A percentile compares a stretch with the other conserved stretches of the same genome.
phyloP scores from a whole-genome alignment of 352 stramenopile genomes.

The Phytophthora citricola region DNA sequence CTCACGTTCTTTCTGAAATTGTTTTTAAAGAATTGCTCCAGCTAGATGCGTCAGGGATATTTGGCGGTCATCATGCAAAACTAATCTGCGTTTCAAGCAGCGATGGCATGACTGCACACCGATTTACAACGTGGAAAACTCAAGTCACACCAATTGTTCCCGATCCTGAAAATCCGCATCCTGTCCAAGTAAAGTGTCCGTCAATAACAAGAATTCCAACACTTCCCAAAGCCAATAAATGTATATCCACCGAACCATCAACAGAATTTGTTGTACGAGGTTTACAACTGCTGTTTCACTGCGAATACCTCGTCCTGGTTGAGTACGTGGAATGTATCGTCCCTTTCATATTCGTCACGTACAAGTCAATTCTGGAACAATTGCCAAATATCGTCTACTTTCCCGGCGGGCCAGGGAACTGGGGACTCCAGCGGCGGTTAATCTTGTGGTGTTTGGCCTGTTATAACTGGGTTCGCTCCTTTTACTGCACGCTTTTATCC shows the following conservation, averaged over 20 bases:
- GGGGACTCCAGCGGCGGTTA: background rate
- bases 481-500: slow-evolving; percentile 1
- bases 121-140: background rate
- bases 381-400: slow-evolving; percentile 42
- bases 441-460: slow-evolving; percentile 20
- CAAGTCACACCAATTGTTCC: background rate
- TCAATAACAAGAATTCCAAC: background rate
- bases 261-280: slow-evolving; percentile 1
- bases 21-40: background rate
- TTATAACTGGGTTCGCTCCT: slow-evolving; percentile 17
- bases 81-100: background rate
- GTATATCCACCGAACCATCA: background rate
- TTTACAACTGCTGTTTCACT: slow-evolving; percentile 35
- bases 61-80: background rate
- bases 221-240: background rate
- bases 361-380: slow-evolving; percentile 33
- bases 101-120: background rate
- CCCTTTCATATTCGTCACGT: slow-evolving; percentile 32
- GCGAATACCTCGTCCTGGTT: slow-evolving; percentile 30
- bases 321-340: slow-evolving; percentile 33
- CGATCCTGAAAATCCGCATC: background rate
- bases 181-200: background rate
- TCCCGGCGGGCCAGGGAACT: background rate
- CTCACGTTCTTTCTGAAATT: background rate
- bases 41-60: background rate